Evolutionary conservation across 441 rosid species (phyloP).

Genomic region (Theobroma grandiflorum): DNA sequence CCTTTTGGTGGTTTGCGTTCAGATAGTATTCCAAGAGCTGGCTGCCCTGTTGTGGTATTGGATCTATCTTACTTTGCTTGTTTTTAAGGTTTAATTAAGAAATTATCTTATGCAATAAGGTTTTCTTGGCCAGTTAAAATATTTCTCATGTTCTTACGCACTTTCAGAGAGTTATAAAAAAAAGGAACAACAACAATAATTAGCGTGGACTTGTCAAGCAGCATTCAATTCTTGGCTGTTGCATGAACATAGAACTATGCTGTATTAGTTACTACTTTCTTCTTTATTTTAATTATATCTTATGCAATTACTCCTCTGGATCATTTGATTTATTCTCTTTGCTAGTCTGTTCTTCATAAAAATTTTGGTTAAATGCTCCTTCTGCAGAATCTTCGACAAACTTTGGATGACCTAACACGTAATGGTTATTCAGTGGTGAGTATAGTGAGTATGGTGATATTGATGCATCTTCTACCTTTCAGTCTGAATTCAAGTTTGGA

Average conservation of each 20-base stretch:
- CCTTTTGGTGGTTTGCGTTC: conserved; percentile 97
- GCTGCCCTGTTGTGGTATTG: conserved; percentile 94
- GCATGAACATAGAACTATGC: background rate
- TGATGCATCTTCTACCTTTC: background rate
- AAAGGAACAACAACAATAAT: background rate
- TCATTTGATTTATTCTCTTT: conserved; percentile 14
- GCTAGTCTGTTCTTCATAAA: background rate
- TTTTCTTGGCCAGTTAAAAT: background rate
- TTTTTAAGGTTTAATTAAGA: background rate
- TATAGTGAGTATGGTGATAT: conserved; percentile 18
- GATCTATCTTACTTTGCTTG: conserved; percentile 18
- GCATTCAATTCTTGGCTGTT: conserved; percentile 3
- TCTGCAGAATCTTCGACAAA: conserved; percentile 97
- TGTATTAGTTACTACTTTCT: background rate
- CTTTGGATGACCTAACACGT: conserved; percentile 96
- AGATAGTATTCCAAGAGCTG: conserved; percentile 94
- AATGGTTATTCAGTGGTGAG: conserved; percentile 94
- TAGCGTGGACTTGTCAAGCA: background rate
- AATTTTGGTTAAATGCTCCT: conserved; percentile 25
- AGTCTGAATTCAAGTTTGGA: background rate
- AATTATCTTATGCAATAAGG: conserved; percentile 6
- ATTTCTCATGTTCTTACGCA: background rate
- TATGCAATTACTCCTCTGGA: background rate
- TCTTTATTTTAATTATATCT: background rate
- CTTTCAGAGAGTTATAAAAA: background rate